Evolutionary conservation across 106 monocot genomes (phyloP).

Genomic region (Dioscorea dumetorum): DNA sequence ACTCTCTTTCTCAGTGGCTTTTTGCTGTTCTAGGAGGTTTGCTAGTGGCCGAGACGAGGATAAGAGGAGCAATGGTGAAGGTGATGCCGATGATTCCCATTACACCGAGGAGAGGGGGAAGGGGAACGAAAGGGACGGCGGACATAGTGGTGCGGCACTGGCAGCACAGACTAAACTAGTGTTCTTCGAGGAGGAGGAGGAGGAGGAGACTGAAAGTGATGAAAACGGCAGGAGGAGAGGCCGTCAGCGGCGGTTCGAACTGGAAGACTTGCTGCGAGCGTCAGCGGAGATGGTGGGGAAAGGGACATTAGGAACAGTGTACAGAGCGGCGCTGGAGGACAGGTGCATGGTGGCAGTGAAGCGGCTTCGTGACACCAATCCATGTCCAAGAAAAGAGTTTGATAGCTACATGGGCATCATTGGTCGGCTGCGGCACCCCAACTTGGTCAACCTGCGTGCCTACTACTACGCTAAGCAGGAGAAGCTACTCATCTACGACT

Average conservation of each 20-base stretch:
- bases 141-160: slow-evolving; percentile 11
- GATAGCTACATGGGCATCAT: slow-evolving; percentile 51
- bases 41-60: slow-evolving; percentile 9
- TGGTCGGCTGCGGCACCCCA: slow-evolving; percentile 41
- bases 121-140: not conserved
- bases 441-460: slow-evolving; percentile 46
- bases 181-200: slow-evolving; percentile 32
- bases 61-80: not conserved
- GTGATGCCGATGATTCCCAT: not conserved
- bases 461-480: slow-evolving; percentile 66
- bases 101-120: not conserved
- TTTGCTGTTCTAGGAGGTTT: slow-evolving; percentile 17
- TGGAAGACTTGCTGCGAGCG: slow-evolving; percentile 57
- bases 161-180: slow-evolving; percentile 27
- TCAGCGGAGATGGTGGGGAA: slow-evolving; percentile 71
- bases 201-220: not conserved
- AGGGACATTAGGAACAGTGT: slow-evolving; percentile 62
- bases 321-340: slow-evolving; percentile 52
- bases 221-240: slow-evolving; percentile 1
- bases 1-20: slow-evolving; percentile 11
- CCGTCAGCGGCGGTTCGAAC: slow-evolving; percentile 21
- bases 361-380: slow-evolving; percentile 44
- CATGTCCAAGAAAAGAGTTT: slow-evolving; percentile 37
- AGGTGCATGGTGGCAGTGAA: slow-evolving; percentile 56
- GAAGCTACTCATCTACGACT: slow-evolving; percentile 73